Percentiles rank a stretch among this genome's conserved stretches.
Conservation (phyloP, 805 yeast genomes). For the Pichia pseudocactophila region DNA sequence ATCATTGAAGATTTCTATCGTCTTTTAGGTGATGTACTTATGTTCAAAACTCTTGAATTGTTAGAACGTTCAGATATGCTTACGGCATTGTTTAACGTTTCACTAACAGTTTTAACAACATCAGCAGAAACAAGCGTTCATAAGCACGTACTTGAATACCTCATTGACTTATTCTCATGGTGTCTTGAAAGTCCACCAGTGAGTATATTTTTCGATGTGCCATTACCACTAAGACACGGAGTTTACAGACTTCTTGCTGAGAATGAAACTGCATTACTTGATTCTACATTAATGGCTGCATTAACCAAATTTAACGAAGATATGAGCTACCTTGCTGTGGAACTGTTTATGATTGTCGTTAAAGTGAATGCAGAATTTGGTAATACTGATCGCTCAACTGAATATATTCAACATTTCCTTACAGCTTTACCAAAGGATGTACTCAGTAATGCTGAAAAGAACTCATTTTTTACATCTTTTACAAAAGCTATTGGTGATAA, state of each 20-base stretch:
- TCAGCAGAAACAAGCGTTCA: constrained; percentile 67
- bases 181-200: constrained; percentile 76
- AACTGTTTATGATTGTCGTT: constrained; percentile 56
- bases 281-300: constrained; percentile 55
- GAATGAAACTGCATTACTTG: constrained; percentile 48
- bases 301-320: constrained; percentile 65
- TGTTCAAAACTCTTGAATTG: constrained; percentile 58
- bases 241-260: constrained; percentile 32
- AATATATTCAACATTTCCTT: constrained; percentile 28
- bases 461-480: constrained; percentile 49
- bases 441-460: constrained; percentile 59
- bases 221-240: constrained; percentile 38
- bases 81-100: constrained; percentile 47
- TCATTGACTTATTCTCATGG: constrained; percentile 80
- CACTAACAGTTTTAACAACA: constrained; percentile 40
- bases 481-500: constrained; percentile 54
- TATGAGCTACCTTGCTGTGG: constrained; percentile 64
- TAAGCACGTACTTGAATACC: constrained; percentile 58
- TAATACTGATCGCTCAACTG: too few relatives aligned
- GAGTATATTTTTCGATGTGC: constrained; percentile 53
- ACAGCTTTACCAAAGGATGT: constrained; percentile 48
- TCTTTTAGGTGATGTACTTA: constrained; percentile 66
- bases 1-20: constrained; percentile 80
- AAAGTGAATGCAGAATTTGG: constrained; percentile 27
- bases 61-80: constrained; percentile 39